Evolutionary conservation across 2,329 filamentous ascomycete genomes (phyloP), one percentile per base, ranked within the genome.

Genomic region (Penicillium digitatum): DNA sequence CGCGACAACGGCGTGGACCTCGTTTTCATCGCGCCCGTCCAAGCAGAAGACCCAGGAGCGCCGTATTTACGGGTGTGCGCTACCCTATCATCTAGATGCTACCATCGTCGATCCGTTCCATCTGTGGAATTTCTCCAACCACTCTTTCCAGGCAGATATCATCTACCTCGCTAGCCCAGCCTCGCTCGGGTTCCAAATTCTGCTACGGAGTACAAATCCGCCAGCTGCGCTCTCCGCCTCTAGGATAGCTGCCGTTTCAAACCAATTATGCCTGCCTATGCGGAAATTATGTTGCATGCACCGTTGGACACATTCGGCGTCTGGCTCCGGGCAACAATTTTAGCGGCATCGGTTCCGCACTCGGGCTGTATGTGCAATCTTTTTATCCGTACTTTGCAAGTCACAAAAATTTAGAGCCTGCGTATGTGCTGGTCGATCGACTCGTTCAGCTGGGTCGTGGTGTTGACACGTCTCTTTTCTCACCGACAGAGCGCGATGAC

Each of bases 81-180:
- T 89, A 2, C 86, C 87, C 0, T 88, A 88, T 73, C 88, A 88
- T 69, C 86, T 85, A 0, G 85, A 88, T 62, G 77, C 89, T 43
- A 87, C 85, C 9, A 81, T 89, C 24, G 86, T 85, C 12, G 88
- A 88, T 59, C 86, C 86, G 0, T 85, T 88, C 53, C 81, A 84
- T 22, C 78, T 88, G 31, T 84, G 83, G 3, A 76, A 80, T 3
- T 73, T 89, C 35, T 87, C 83, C 69, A 73, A 76, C 5, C 77
- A 78, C 43, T 85, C 85, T 0, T 88, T 87, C 67, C 78, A 81
- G 3, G 86, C 86, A 0, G 86, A 89, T 64, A 72, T 89, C 37
- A 83, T 89, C 64, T 89, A 89, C 64, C 76, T 89, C 12, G 86
- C 86, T 1, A 87, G 83, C 40, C 86, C 86, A 0, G 87, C 86